These are phyloP conservation scores for Fomes fomentarius DNA, from an alignment of 1,284 basidiomycete species.

Conservation along the genomic window DNA sequence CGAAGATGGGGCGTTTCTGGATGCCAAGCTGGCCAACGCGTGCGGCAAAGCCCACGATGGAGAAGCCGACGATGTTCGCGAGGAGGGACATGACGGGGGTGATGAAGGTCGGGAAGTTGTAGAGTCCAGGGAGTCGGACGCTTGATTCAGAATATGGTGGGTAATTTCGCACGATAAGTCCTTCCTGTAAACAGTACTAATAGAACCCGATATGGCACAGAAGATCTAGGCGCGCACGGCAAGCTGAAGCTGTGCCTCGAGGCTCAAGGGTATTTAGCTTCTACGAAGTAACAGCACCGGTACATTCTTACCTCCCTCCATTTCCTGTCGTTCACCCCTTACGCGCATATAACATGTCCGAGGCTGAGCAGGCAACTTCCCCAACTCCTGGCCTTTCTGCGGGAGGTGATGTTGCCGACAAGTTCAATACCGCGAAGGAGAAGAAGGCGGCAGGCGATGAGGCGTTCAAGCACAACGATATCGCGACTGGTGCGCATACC, in stretches of 20 bases:
- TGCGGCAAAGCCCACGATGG: conserved; percentile 75
- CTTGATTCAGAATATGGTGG: too few species aligned
- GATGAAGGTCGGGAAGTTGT: conserved; percentile 3
- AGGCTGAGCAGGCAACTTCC: conserved; percentile 4
- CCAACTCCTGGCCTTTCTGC: conserved; percentile 6
- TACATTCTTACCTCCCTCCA: not conserved
- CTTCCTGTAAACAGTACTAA: not conserved
- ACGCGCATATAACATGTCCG: not conserved
- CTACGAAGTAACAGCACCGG: conserved; percentile 3
- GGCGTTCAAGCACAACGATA: conserved; percentile 70
- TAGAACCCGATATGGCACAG: conserved; percentile 1
- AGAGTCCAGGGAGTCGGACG: not conserved
- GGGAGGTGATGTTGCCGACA: conserved; percentile 41
- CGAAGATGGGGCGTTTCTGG: conserved; percentile 67
- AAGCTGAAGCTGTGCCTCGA: too few species aligned
- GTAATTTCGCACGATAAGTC: not conserved
- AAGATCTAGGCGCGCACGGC: not conserved
- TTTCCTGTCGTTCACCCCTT: too few species aligned
- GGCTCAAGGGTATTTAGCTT: not conserved
- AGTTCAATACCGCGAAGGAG: conserved; percentile 62
- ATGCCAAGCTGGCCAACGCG: conserved; percentile 83
- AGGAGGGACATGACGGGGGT: conserved; percentile 65
- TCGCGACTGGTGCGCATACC: conserved; percentile 54
- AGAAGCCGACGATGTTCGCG: conserved; percentile 77
- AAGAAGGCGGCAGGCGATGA: conserved; percentile 77